Evolutionary conservation across 352 stramenopile genomes (phyloP).

Genomic region (Thraustotheca clavata): DNA sequence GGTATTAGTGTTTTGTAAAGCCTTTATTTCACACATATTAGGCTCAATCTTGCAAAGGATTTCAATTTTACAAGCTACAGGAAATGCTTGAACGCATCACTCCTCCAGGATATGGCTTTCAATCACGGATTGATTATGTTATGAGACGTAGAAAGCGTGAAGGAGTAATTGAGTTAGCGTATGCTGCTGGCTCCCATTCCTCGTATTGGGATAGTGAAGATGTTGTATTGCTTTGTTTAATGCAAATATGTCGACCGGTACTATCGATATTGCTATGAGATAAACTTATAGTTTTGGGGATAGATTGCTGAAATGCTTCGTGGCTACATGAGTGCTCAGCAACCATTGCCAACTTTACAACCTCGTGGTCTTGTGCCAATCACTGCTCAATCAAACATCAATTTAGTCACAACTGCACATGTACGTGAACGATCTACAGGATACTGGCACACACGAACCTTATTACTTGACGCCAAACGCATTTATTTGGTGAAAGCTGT

Average conservation of each 20-base stretch:
- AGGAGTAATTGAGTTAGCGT: constrained; percentile 82
- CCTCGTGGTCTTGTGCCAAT: constrained; percentile 65
- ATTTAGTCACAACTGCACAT: constrained; percentile 58
- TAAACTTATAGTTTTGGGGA: not conserved
- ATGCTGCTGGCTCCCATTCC: constrained; percentile 70
- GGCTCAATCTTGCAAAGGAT: constrained; percentile 50
- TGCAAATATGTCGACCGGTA: constrained; percentile 81
- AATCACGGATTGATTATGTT: constrained; percentile 73
- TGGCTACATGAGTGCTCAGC: constrained; percentile 66
- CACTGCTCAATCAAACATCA: constrained; percentile 56
- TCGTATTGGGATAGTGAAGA: constrained; percentile 87
- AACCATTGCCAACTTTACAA: constrained; percentile 62
- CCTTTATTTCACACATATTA: constrained; percentile 15
- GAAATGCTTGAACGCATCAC: constrained; percentile 63
- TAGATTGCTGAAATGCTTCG: constrained; percentile 56
- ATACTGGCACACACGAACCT: constrained; percentile 60
- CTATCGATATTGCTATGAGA: not conserved
- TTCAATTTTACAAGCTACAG: constrained; percentile 69
- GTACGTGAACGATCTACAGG: constrained; percentile 72
- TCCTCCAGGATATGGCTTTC: constrained; percentile 60
- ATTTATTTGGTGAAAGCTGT: constrained; percentile 56
- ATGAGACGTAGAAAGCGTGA: constrained; percentile 65
- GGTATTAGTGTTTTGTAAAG: constrained; percentile 33
- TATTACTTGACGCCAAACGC: constrained; percentile 61
- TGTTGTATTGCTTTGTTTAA: constrained; percentile 77